Base-by-base conservation (phyloP, 2,329 filamentous ascomycete species). In the Thermothelomyces thermophilus region DNA sequence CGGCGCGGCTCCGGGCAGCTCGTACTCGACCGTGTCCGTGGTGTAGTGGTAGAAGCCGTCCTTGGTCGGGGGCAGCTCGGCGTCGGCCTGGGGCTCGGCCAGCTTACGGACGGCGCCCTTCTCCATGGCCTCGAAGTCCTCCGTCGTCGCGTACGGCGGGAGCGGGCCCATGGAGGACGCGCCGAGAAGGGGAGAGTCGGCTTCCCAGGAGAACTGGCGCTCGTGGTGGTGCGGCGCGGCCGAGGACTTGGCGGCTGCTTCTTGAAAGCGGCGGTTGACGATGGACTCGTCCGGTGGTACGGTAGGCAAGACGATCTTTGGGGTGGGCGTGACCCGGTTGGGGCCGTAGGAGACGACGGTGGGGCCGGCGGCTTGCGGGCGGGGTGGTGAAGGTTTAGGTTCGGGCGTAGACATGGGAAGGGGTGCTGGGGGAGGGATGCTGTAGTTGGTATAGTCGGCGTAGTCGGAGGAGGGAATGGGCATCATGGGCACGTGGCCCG, bases 41-140 rank as follows among this genome's bases (percentile, higher is more conserved):
- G 41, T 42, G 30, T 56, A 54, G 37, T 58, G 58, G 31, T 63
- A 63, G 26, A 56, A 63, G 1, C 61, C 61, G 44, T 63, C 61
- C 44, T 63, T 63, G 13, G 61, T 63, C 0, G 61, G 61, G 11
- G 61, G 61, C 17, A 63, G 43, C 36, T 63, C 61, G 3, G 58
- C 59, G 41, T 59, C 30, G 10, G 60, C 60, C 24, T 54, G 42
- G 2, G 61, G 61, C 26, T 57, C 58, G 5, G 51, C 52, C 14
- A 62, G 43, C 43, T 57, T 61, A 3, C 59, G 49, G 16, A 63
- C 58, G 2, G 61, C 61, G 31, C 61, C 61, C 49, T 59, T 60
- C 40, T 59, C 56, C 61, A 61, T 61, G 33, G 58, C 56, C 26
- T 56, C 46, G 34, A 55, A 62, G 26, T 63, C 60, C 13, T 50